phyloP scores from a whole-genome alignment of 2,329 filamentous ascomycete genomes.

The Polychaeton citri region DNA sequence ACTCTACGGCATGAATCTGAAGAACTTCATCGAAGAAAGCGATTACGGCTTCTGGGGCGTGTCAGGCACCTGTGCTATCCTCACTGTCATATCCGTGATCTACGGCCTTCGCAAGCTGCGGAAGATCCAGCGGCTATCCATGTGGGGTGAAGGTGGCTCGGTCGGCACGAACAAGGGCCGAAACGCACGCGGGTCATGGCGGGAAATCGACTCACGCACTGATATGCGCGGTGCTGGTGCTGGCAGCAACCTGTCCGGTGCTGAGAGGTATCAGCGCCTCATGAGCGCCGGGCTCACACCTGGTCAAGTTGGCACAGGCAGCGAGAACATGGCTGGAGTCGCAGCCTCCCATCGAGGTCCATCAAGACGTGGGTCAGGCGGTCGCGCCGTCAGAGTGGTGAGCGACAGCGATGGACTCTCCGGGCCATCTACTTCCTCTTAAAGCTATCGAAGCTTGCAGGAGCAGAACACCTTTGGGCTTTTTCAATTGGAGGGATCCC shows the following conservation, averaged over 20 bases:
- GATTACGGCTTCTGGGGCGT: slow-evolving; percentile 73
- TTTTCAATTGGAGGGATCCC: too few species aligned
- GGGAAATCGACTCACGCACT: neutral
- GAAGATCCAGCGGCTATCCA: slow-evolving; percentile 75
- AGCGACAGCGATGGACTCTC: neutral
- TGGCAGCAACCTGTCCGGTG: neutral
- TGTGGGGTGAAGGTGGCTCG: slow-evolving; percentile 52
- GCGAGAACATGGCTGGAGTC: too few species aligned
- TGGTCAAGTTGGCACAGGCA: too few species aligned
- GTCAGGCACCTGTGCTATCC: slow-evolving; percentile 53
- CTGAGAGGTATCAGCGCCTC: neutral
- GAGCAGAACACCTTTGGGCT: too few species aligned
- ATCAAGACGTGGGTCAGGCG: too few species aligned
- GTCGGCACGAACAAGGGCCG: slow-evolving; percentile 1
- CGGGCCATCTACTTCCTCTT: too few species aligned
- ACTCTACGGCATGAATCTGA: slow-evolving; percentile 99
- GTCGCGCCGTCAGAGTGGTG: too few species aligned
- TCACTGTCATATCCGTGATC: slow-evolving; percentile 64
- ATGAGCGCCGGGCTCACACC: neutral
- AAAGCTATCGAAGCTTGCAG: too few species aligned
- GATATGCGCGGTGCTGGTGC: neutral
- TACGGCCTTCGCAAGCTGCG: slow-evolving; percentile 76
- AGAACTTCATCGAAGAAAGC: slow-evolving; percentile 95
- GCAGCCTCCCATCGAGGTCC: too few species aligned
- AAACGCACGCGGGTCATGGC: neutral